These are phyloP conservation scores for Gleditsia sinensis DNA, from an alignment of 306 rosid genomes.

Conservation along the genomic window DNA sequence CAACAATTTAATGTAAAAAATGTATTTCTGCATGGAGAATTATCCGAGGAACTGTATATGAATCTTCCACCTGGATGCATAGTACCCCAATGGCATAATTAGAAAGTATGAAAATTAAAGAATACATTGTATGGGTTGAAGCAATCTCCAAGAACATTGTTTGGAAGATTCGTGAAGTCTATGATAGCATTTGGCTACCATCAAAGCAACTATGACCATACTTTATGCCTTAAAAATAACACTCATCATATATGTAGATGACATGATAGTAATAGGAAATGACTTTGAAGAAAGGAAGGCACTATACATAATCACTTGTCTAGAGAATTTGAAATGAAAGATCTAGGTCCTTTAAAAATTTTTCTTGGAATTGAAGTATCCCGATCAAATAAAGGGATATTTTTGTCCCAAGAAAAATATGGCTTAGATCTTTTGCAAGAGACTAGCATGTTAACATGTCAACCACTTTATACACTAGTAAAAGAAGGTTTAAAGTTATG, in stretches of 20 bases:
- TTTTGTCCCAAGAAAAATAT: too few species aligned
- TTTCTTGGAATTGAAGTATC: neutral
- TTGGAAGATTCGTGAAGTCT: neutral
- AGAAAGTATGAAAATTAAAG: neutral
- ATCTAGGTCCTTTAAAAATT: neutral
- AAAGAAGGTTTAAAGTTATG: too few species aligned
- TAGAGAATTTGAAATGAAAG: constrained; percentile 10
- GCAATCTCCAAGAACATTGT: neutral
- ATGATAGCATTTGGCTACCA: neutral
- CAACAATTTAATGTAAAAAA: too few species aligned
- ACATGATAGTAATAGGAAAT: too few species aligned
- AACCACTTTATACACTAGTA: too few species aligned
- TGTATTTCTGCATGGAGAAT: neutral
- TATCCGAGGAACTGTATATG: neutral
- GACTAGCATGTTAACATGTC: too few species aligned
- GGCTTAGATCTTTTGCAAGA: too few species aligned
- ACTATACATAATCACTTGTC: too few species aligned
- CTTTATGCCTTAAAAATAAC: neutral
- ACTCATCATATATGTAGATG: neutral
- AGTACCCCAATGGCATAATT: too few species aligned
- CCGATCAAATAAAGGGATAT: neutral
- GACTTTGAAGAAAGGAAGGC: neutral
- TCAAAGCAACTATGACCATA: neutral
- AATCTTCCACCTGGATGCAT: neutral
- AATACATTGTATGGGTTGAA: neutral